Conservation (phyloP, 2,329 filamentous ascomycete genomes). For the Torrubiellomyces zombiae region DNA sequence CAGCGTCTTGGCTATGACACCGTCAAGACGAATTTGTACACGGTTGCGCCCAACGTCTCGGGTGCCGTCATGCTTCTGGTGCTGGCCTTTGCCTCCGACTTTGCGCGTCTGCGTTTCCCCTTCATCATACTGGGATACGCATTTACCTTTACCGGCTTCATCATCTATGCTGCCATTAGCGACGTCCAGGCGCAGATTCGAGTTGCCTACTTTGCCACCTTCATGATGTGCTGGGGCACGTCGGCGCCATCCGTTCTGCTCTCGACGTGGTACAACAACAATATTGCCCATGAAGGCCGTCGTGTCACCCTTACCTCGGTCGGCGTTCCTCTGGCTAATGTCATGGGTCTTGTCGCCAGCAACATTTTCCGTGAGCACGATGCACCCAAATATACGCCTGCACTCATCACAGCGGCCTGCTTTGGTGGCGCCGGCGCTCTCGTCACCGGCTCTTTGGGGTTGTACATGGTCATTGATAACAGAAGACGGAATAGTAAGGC, state of each 20-base stretch:
- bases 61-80: conserved; percentile 58
- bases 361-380: conserved; percentile 53
- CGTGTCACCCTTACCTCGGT: conserved; percentile 55
- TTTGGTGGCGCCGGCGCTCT: conserved; percentile 46
- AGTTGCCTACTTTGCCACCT: conserved; percentile 58
- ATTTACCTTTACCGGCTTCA: conserved; percentile 61
- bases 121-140: conserved; percentile 60
- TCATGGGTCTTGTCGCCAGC: conserved; percentile 55
- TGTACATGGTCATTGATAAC: conserved; percentile 43
- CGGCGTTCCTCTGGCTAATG: conserved; percentile 57
- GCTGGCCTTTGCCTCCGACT: conserved; percentile 55
- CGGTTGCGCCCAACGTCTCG: conserved; percentile 62
- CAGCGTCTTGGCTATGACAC: conserved; percentile 28
- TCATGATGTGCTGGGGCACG: conserved; percentile 74
- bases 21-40: conserved; percentile 59
- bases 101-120: conserved; percentile 47
- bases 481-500: conserved; percentile 33
- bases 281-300: conserved; percentile 59
- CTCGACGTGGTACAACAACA: conserved; percentile 60
- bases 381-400: conserved; percentile 49
- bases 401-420: conserved; percentile 45
- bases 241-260: conserved; percentile 57
- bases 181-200: conserved; percentile 42
- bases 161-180: conserved; percentile 58
- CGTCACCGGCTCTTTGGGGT: conserved; percentile 35